Base-by-base conservation (phyloP, 164 flowering plant genomes). In the Pachysandra terminalis region DNA sequence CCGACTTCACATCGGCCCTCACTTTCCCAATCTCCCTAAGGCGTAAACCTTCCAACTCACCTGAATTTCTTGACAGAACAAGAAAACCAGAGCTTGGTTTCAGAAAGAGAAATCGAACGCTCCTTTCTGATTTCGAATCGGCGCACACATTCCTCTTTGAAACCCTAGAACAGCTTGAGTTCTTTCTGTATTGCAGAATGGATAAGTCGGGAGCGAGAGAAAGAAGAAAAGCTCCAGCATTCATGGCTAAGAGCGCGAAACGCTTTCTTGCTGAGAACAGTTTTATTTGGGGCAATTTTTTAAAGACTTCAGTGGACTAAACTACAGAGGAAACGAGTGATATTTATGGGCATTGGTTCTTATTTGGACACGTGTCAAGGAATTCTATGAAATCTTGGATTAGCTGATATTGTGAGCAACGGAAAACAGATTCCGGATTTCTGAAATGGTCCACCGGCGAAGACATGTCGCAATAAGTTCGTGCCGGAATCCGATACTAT, bases 1-100 rank as follows among this genome's bases (percentile, higher is more conserved):
- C 81, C 52, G 90, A 84, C 66, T 85, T 86, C 26, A 88, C 87
- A 56, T 87, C 90, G 1, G 90, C 86, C 35, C 71, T 53, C 41
- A 80, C 81, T 67, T 65, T 83, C 60, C 80, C 79, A 21, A 63
- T 19, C n/a, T 55, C 52, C 54, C 76, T 68, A 49, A 68, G 63
- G 13, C 58, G n/a, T 62, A 45, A 59, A 15, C 75, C 68, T 19
- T 64, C 61, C 62, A 59, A 68, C n/a, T 26, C 45, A 12, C 70
- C 67, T 5, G 67, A 70, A 19, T 51, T 71, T 35, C 76, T 25
- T 15, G 62, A 64, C 60, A 58, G 59, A 48, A 80, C 68, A 2
- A 71, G 76, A 16, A 81, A 62, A 23, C 57, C 56, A 5, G 5
- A 28, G n/a, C 51, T 55, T 21, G 58, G 60, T 22, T 68, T 67